A percentile compares a stretch with the other conserved stretches of the same genome.
Evolutionary conservation across 768 basidiomycete species (phyloP).

Genomic region (Lenzites betulinus): DNA sequence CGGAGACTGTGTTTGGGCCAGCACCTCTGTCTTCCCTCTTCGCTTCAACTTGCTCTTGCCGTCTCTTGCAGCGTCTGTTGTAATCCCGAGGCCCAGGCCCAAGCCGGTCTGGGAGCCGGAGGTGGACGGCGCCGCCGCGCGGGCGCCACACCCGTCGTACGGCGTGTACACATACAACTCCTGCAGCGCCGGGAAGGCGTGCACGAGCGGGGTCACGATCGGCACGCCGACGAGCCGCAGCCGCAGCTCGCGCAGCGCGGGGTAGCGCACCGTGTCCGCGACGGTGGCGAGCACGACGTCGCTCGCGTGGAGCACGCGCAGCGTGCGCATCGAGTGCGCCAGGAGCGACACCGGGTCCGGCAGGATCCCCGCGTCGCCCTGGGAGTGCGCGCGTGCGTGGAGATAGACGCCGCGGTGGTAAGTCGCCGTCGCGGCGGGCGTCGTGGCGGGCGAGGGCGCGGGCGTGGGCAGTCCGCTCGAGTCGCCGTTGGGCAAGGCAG

Average conservation of each 20-base stretch:
- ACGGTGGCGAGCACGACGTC: constrained; percentile 12
- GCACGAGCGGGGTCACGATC: constrained; percentile 17
- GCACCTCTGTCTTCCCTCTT: not conserved
- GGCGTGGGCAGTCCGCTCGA: constrained; percentile 4
- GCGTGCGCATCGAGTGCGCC: constrained; percentile 6
- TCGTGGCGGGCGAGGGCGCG: constrained; percentile 4
- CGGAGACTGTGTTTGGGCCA: not conserved
- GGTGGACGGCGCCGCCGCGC: not conserved
- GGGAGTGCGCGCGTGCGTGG: not conserved
- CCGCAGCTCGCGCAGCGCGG: constrained; percentile 11
- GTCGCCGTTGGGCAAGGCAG: constrained; percentile 8
- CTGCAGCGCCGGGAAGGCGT: constrained; percentile 11
- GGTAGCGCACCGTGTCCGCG: constrained; percentile 15
- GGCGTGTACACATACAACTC: constrained; percentile 18
- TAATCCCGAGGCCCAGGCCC: no score
- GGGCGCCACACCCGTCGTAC: constrained; percentile 13
- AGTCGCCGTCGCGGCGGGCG: not conserved
- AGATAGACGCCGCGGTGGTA: no score
- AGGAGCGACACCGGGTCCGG: constrained; percentile 16
- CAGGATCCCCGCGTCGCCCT: not conserved
- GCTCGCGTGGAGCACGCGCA: constrained; percentile 9
- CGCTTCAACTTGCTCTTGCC: not conserved
- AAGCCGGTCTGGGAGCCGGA: no score
- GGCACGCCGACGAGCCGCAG: constrained; percentile 16
- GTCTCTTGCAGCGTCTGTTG: no score